Evolutionary conservation across 345 rosid species (phyloP).

Genomic region (Gossypium arboreum): DNA sequence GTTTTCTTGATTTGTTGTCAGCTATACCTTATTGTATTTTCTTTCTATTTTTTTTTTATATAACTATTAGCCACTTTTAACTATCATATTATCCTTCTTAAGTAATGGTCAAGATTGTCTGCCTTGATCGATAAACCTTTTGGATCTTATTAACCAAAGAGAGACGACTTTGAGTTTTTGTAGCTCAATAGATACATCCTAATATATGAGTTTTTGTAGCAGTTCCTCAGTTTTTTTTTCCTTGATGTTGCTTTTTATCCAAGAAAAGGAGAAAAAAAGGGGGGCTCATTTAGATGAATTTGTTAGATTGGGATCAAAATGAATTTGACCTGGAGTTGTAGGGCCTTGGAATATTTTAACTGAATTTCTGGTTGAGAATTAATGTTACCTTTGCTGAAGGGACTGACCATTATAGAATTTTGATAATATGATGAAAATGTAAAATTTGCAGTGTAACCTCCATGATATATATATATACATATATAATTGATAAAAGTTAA

Average conservation of each 20-base stretch:
- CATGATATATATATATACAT: no score
- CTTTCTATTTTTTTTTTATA: neutral
- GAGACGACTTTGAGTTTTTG: neutral
- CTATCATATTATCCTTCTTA: neutral
- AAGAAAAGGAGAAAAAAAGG: no score
- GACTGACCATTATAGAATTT: neutral
- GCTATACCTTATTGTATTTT: neutral
- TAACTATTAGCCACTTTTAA: neutral
- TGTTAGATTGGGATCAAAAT: neutral
- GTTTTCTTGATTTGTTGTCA: neutral
- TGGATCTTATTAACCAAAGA: no score
- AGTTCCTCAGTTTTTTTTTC: neutral
- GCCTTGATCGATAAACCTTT: no score
- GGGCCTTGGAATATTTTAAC: neutral
- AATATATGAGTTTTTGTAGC: neutral
- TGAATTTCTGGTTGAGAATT: neutral
- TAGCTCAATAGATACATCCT: neutral
- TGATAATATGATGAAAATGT: neutral
- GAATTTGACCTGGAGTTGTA: conserved; percentile 5
- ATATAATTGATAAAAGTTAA: no score
- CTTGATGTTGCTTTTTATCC: no score
- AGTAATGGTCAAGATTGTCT: neutral
- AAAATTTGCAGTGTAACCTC: neutral
- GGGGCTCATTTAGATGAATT: neutral
- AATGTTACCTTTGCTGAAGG: neutral